phyloP scores from a whole-genome alignment of 495 filamentous ascomycete species.

The Jackrogersella minutella region DNA sequence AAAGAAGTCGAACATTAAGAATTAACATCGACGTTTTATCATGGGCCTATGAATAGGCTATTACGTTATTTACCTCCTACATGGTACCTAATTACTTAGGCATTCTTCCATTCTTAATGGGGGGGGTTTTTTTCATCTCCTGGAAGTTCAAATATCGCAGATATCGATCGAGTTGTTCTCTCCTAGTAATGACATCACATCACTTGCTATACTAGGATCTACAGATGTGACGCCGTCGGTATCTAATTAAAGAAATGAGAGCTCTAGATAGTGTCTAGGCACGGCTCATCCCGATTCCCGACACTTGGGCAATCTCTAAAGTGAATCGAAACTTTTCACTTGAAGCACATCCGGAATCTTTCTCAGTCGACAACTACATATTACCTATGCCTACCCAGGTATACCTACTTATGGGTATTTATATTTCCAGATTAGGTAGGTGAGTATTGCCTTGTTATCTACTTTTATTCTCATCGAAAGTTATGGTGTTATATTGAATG shows the following conservation, averaged over 20 bases:
- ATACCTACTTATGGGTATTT: neutral
- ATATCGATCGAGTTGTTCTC: neutral
- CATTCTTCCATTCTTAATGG: no score
- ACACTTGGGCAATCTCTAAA: neutral
- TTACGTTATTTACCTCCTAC: no score
- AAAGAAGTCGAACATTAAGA: neutral
- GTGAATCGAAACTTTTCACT: constrained; percentile 12
- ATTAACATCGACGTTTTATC: no score
- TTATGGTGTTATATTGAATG: constrained; percentile 3
- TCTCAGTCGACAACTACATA: no score
- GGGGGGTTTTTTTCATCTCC: neutral
- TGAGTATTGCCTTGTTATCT: constrained; percentile 4
- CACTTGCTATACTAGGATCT: constrained; percentile 22
- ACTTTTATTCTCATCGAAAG: no score
- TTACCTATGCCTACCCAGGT: neutral
- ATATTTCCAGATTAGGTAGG: constrained; percentile 1
- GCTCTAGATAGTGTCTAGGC: constrained; percentile 5
- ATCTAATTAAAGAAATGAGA: constrained; percentile 29
- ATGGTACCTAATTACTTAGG: no score
- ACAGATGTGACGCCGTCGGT: constrained; percentile 7
- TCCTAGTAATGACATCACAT: constrained; percentile 33
- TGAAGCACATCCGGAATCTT: no score
- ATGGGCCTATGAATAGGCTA: no score
- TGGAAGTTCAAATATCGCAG: neutral
- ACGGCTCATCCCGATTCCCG: constrained; percentile 26